phyloP scores from a whole-genome alignment of 2,329 filamentous ascomycete genomes.

The Raffaelea albimanens region DNA sequence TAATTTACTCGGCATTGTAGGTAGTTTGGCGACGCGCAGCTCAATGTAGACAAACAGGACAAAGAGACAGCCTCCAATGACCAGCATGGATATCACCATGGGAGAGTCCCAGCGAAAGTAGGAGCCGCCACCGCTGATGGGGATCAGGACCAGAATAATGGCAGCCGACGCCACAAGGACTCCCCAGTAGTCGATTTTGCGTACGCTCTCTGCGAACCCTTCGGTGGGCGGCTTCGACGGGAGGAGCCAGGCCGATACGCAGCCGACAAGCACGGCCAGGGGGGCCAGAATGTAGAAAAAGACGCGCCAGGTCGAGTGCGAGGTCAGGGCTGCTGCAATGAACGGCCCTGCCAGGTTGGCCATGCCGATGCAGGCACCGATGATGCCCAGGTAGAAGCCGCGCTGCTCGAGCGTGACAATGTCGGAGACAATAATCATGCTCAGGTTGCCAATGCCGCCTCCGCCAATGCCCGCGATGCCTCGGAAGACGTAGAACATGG shows the following conservation, averaged over 20 bases:
- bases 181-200: slow-evolving; percentile 51
- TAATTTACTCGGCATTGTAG: slow-evolving; percentile 14
- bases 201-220: slow-evolving; percentile 36
- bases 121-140: slow-evolving; percentile 46
- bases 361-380: slow-evolving; percentile 27
- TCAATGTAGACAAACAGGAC: slow-evolving; percentile 10
- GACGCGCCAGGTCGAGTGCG: slow-evolving; percentile 26
- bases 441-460: slow-evolving; percentile 48
- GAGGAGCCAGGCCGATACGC: slow-evolving; percentile 37
- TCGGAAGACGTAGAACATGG: slow-evolving; percentile 53
- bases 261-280: slow-evolving; percentile 32
- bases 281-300: slow-evolving; percentile 42
- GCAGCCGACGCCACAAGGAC: slow-evolving; percentile 43
- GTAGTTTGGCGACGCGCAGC: slow-evolving; percentile 9
- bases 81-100: slow-evolving; percentile 50
- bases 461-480: slow-evolving; percentile 50
- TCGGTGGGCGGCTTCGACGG: slow-evolving; percentile 29
- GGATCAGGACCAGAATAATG: slow-evolving; percentile 52
- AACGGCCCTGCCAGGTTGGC: slow-evolving; percentile 32
- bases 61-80: slow-evolving; percentile 6
- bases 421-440: slow-evolving; percentile 53
- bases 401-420: slow-evolving; percentile 47
- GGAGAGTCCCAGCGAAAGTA: slow-evolving; percentile 47
- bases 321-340: slow-evolving; percentile 26
- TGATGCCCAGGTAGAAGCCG: slow-evolving; percentile 41